These are phyloP conservation scores for Odonthalia washingtoniensis DNA, from an alignment of 31 red algal species.

Conservation along the genomic window DNA sequence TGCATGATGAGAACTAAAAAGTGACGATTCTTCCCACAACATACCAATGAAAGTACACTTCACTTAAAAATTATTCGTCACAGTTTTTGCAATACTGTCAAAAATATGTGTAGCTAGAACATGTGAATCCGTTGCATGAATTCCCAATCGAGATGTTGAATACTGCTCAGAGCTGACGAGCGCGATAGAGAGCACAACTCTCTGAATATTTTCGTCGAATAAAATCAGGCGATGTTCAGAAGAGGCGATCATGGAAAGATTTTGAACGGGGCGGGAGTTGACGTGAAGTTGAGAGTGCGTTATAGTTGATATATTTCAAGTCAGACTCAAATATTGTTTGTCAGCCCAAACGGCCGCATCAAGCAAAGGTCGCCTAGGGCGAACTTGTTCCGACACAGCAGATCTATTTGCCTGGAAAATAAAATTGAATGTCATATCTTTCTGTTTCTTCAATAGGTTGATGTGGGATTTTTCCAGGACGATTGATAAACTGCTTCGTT, in stretches of 20 bases:
- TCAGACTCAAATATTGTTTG: slow-evolving; percentile 80
- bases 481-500: slow-evolving; percentile 62
- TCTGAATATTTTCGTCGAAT: slow-evolving; percentile 61
- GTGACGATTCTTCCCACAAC: slow-evolving; percentile 64
- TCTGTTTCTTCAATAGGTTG: slow-evolving; percentile 71
- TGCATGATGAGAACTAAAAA: slow-evolving; percentile 75
- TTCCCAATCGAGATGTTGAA: slow-evolving; percentile 54
- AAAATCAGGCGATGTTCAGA: slow-evolving; percentile 66
- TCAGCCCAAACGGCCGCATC: slow-evolving; percentile 82
- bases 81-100: slow-evolving; percentile 31
- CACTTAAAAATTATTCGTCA: slow-evolving; percentile 61
- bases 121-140: slow-evolving; percentile 66
- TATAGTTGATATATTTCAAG: slow-evolving; percentile 71
- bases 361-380: slow-evolving; percentile 59
- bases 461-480: slow-evolving; percentile 61
- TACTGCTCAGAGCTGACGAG: slow-evolving; percentile 63
- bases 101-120: slow-evolving; percentile 62
- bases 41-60: slow-evolving; percentile 72
- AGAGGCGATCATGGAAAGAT: not conserved
- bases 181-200: slow-evolving; percentile 67
- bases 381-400: slow-evolving; percentile 63
- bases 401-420: slow-evolving; percentile 64
- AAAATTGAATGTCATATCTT: slow-evolving; percentile 73
- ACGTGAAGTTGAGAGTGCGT: slow-evolving; percentile 39
- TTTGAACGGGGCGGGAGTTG: slow-evolving; percentile 22